phyloP scores from a whole-genome alignment of 2,329 filamentous ascomycete species.

The Penicillium sp. region DNA sequence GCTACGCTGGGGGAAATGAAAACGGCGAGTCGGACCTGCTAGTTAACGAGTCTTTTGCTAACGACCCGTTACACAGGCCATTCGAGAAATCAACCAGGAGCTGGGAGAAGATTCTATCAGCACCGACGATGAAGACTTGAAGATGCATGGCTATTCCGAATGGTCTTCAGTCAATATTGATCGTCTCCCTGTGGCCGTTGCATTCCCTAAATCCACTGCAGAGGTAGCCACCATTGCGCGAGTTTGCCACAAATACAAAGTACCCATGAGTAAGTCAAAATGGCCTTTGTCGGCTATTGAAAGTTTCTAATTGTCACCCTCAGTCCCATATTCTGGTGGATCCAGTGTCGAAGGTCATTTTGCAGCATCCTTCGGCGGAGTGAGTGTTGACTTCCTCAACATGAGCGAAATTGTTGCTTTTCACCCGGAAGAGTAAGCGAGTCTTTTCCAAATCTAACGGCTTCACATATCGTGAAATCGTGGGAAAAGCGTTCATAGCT shows the following conservation, averaged over 20 bases:
- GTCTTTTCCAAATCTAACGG: too few species aligned
- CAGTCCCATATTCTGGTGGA: conserved; percentile 77
- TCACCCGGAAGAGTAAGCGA: conserved; percentile 68
- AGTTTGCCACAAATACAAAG: conserved; percentile 73
- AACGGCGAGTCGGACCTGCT: neutral
- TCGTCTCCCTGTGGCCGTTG: conserved; percentile 64
- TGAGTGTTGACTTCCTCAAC: conserved; percentile 83
- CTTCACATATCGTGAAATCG: neutral
- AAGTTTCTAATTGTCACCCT: neutral
- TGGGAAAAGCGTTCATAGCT: neutral
- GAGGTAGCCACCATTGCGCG: conserved; percentile 66
- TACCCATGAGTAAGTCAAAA: conserved; percentile 65
- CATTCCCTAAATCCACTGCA: conserved; percentile 64
- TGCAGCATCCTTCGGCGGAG: conserved; percentile 79
- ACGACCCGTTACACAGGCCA: neutral
- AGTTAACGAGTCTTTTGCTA: neutral
- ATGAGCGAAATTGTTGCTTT: conserved; percentile 83
- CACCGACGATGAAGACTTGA: conserved; percentile 64
- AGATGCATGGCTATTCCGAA: conserved; percentile 67
- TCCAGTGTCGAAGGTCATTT: conserved; percentile 89
- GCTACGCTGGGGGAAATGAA: neutral
- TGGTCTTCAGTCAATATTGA: conserved; percentile 70
- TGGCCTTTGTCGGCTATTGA: neutral
- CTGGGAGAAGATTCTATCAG: conserved; percentile 63
- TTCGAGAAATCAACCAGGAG: neutral